These are phyloP conservation scores for Globisporangium viniferum DNA, from an alignment of 352 stramenopile species.

Conservation along the genomic window DNA sequence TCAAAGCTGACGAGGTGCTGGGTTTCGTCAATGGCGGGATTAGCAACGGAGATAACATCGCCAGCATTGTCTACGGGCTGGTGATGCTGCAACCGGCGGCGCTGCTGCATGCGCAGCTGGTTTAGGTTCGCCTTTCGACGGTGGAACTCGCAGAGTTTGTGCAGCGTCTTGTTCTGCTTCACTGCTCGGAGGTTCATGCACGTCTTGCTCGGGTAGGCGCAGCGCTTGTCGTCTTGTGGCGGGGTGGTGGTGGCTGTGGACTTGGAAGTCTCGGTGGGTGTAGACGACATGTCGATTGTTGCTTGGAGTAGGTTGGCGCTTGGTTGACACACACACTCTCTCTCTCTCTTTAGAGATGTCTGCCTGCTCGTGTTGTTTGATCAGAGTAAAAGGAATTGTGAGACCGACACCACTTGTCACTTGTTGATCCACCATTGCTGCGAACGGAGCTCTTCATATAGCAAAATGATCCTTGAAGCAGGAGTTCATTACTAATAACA, in stretches of 20 bases:
- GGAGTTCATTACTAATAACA: not conserved
- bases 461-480: not conserved
- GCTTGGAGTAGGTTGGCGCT: not conserved
- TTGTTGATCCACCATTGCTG: too few species aligned
- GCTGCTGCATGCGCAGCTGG: conserved; percentile 31
- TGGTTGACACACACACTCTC: not conserved
- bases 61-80: not conserved
- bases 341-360: too few species aligned
- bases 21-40: not conserved
- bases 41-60: too few species aligned
- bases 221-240: conserved; percentile 19
- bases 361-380: not conserved
- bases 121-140: conserved; percentile 48
- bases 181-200: conserved; percentile 38
- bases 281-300: not conserved
- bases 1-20: not conserved
- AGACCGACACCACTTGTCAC: not conserved
- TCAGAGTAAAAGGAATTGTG: not conserved
- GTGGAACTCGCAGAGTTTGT: conserved; percentile 56
- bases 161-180: conserved; percentile 44
- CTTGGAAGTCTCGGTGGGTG: not conserved
- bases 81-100: not conserved
- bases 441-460: not conserved
- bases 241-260: not conserved
- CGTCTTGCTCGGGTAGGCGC: conserved; percentile 46